phyloP scores from a whole-genome alignment of 768 basidiomycete species.

The Chlorophyllum brunneum region DNA sequence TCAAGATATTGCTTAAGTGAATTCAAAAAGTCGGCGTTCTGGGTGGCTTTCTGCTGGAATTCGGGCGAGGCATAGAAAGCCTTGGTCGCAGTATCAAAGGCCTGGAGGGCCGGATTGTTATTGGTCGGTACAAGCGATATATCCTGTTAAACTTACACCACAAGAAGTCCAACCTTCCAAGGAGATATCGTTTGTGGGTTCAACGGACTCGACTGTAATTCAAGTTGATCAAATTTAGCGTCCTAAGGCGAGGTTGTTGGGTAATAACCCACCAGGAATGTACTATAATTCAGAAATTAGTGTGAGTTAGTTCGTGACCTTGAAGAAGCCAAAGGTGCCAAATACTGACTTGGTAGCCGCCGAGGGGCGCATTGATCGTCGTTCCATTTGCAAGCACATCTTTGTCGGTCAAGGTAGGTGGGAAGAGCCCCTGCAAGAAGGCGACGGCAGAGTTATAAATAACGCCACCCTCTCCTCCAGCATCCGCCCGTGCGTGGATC shows the following conservation, averaged over 20 bases:
- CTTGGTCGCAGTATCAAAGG: slow-evolving; percentile 42
- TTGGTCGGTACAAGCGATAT: not conserved
- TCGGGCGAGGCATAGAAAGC: slow-evolving; percentile 51
- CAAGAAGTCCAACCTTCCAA: slow-evolving; percentile 68
- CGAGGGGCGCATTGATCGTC: slow-evolving; percentile 51
- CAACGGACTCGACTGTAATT: slow-evolving; percentile 55
- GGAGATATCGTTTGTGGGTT: slow-evolving; percentile 56
- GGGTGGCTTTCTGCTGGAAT: slow-evolving; percentile 43
- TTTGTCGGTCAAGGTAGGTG: slow-evolving; percentile 39
- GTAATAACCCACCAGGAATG: slow-evolving; percentile 32
- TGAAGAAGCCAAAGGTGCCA: not conserved
- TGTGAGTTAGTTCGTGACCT: not conserved
- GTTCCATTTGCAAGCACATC: slow-evolving; percentile 67
- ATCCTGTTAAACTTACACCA: slow-evolving; percentile 31
- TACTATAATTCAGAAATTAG: slow-evolving; percentile 7
- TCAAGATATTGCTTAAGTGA: slow-evolving; percentile 49
- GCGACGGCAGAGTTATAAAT: slow-evolving; percentile 65
- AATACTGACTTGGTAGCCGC: slow-evolving; percentile 52
- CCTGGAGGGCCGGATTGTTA: slow-evolving; percentile 25
- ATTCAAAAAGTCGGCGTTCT: slow-evolving; percentile 45
- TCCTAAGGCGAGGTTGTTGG: not conserved
- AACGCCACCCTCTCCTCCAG: slow-evolving; percentile 65
- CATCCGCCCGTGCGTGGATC: slow-evolving; percentile 55
- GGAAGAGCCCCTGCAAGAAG: slow-evolving; percentile 67
- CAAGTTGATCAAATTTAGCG: not conserved